These are phyloP conservation scores for Apiospora sp. DNA, from an alignment of 2,329 filamentous ascomycete genomes.

Conservation along the genomic window DNA sequence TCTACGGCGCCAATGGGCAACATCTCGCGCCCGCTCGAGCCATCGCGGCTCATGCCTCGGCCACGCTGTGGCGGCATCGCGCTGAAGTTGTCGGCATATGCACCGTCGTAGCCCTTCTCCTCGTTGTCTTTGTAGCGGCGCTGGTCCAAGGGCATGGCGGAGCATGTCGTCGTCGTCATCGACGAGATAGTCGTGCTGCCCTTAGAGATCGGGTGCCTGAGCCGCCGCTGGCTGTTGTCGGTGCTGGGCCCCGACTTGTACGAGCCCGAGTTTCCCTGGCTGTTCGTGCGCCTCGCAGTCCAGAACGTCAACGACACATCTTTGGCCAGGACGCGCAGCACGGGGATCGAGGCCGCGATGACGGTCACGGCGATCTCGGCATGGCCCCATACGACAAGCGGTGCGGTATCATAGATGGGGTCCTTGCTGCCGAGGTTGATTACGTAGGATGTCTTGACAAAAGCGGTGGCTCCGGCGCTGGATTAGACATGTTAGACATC, in stretches of 20 bases:
- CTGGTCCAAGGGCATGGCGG: background rate
- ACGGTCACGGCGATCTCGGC: slow-evolving; percentile 40
- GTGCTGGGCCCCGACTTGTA: background rate
- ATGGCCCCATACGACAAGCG: slow-evolving; percentile 40
- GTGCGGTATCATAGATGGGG: slow-evolving; percentile 36
- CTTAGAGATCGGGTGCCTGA: background rate
- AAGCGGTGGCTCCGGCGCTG: slow-evolving; percentile 36
- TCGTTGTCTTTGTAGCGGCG: background rate
- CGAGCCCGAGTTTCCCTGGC: background rate
- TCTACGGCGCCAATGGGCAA: background rate
- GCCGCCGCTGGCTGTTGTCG: background rate
- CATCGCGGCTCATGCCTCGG: background rate
- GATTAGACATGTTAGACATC: slow-evolving; percentile 22
- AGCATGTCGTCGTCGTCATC: background rate
- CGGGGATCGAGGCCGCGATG: slow-evolving; percentile 43
- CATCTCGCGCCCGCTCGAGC: background rate
- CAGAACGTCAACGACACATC: slow-evolving; percentile 28
- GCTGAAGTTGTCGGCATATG: background rate
- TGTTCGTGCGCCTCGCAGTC: background rate
- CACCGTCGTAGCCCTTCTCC: background rate
- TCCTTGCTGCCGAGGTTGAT: slow-evolving; percentile 29
- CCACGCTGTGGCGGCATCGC: background rate
- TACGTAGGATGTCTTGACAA: slow-evolving; percentile 36
- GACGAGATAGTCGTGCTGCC: background rate
- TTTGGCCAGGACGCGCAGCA: slow-evolving; percentile 42